Evolutionary conservation across 192 early-diverging fungal species (phyloP), one percentile per base, ranked within the genome.

Genomic region (Glomus cerebriforme): DNA sequence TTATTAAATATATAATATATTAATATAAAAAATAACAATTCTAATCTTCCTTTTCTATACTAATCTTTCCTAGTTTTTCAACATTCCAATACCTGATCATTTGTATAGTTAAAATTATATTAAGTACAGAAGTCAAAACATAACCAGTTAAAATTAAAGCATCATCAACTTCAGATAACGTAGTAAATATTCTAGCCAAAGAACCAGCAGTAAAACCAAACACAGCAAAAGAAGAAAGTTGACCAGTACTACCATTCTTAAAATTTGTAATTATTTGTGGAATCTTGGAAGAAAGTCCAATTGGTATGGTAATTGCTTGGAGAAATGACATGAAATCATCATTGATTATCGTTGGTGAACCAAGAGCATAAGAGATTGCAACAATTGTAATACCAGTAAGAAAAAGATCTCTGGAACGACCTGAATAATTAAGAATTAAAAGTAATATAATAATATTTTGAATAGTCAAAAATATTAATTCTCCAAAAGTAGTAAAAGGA

Each of bases 401-500:
- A 74, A 82, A 66, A 12, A 83, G 81, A 10, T 60, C 24, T 31
- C 83, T 82, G 7, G 75, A 71, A 73, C 88, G 88, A 8, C 86
- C 83, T 1, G 80, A 70, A 80, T 93, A 91, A 49, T 81, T 69
- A 35, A 93, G 82, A 75, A 94, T 92, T 80, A 94, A 83, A 19
- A 87, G 79, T 70, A 89, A 81, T 79, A 98, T 95, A 19, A 93
- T 75, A 66, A 92, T 75, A 85, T 99, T 97, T 80, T 97, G 95
- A 5, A 92, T 96, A 7, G 91, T 90, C 77, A 99, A 90, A 76
- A 98, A 98, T 75, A 92, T 84, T 35, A 89, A 87, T 85, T 95
- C 95, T 65, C 93, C 95, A 84, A 88, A 96, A 96, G 92, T 99
- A 27, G 92, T 94, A 77, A 98, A 96, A 47, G 96, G 92, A 79